These are phyloP conservation scores for Coniochaeta sp. DNA, from an alignment of 2,329 filamentous ascomycete genomes.

Conservation along the genomic window DNA sequence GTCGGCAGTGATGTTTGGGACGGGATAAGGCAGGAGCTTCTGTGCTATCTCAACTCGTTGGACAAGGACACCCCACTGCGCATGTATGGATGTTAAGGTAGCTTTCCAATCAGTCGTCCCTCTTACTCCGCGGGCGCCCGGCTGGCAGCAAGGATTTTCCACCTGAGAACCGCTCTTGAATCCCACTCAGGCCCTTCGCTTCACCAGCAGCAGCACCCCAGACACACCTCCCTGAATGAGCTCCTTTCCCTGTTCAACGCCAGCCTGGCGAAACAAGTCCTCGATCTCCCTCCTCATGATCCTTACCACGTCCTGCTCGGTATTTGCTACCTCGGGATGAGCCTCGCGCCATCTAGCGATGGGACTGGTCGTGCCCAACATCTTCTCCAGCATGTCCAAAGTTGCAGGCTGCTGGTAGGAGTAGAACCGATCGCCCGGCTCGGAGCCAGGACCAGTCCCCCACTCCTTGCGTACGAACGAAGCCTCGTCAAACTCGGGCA, in stretches of 20 bases:
- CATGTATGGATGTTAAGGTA: too few species aligned
- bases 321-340: conserved; percentile 29
- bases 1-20: too few species aligned
- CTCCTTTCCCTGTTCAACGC: conserved; percentile 25
- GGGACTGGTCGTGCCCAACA: conserved; percentile 28
- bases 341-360: conserved; percentile 36
- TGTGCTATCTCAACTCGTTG: too few species aligned
- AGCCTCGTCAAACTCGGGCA: conserved; percentile 25
- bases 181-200: conserved; percentile 12
- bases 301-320: conserved; percentile 24
- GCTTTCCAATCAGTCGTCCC: too few species aligned
- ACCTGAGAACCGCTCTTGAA: neutral
- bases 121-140: too few species aligned
- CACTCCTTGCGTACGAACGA: conserved; percentile 35
- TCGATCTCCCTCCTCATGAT: conserved; percentile 9
- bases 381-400: conserved; percentile 26
- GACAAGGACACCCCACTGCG: too few species aligned
- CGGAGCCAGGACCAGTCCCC: conserved; percentile 9
- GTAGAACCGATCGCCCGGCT: conserved; percentile 19
- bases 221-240: conserved; percentile 13
- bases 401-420: conserved; percentile 11
- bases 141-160: too few species aligned
- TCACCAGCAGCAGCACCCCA: conserved; percentile 21
- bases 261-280: conserved; percentile 19
- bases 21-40: too few species aligned